Percentiles rank a stretch among this genome's conserved stretches.
phyloP scores from a whole-genome alignment of 2,329 filamentous ascomycete species.

The Stylonectria norvegica region DNA sequence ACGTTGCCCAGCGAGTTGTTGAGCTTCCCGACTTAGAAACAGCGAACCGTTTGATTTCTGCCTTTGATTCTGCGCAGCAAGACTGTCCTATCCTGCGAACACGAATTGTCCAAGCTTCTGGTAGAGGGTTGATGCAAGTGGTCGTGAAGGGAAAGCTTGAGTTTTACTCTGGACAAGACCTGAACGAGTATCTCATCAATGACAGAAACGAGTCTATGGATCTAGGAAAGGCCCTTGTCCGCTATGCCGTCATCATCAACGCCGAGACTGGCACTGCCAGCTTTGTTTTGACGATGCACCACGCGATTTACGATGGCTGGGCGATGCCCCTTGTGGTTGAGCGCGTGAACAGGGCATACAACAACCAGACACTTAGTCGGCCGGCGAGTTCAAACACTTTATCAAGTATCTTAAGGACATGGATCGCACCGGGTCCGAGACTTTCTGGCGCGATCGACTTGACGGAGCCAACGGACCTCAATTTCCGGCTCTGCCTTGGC shows the following conservation, averaged over 20 bases:
- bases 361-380: slow-evolving; percentile 28
- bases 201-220: slow-evolving; percentile 41
- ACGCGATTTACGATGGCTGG: slow-evolving; percentile 57
- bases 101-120: slow-evolving; percentile 45
- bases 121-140: slow-evolving; percentile 45
- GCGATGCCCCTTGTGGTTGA: slow-evolving; percentile 49
- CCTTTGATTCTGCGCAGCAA: slow-evolving; percentile 39
- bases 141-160: slow-evolving; percentile 40
- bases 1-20: slow-evolving; percentile 49
- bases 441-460: slow-evolving; percentile 46
- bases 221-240: slow-evolving; percentile 44
- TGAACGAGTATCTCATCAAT: slow-evolving; percentile 39
- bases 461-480: slow-evolving; percentile 43
- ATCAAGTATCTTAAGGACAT: slow-evolving; percentile 44
- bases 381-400: slow-evolving; percentile 48
- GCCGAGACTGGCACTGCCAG: slow-evolving; percentile 30
- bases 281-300: slow-evolving; percentile 55
- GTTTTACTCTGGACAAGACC: slow-evolving; percentile 31
- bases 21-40: slow-evolving; percentile 36
- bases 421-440: slow-evolving; percentile 39
- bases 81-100: slow-evolving; percentile 45
- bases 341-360: slow-evolving; percentile 44
- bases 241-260: slow-evolving; percentile 42
- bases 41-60: slow-evolving; percentile 38
- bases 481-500: slow-evolving; percentile 46